Evolutionary conservation across 2,329 filamentous ascomycete species (phyloP), one percentile per base, ranked within the genome.

Genomic region (Chrysoporthe austroafricana): DNA sequence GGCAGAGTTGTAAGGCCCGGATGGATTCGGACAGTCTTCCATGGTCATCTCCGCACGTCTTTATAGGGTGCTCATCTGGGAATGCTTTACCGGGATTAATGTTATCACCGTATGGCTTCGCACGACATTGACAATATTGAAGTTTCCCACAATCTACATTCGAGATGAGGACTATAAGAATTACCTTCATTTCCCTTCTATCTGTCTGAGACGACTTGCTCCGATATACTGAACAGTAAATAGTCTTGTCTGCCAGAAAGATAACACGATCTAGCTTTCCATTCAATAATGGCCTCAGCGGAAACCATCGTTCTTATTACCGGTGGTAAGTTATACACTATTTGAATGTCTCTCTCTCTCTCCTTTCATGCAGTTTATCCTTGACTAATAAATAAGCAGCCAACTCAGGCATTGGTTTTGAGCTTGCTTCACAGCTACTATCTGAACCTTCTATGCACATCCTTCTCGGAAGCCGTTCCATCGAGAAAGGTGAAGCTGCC

Each of bases 401-500:
- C 21, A 61, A 46, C 21, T 43, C 42, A 46, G 59, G 59, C 13
- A 61, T 61, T 13, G 59, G 59, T 16, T 32, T 61, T 2, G 42
- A 61, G 59, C 42, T 61, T 4, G 59, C 32, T 26, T 43, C 59
- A 9, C 59, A 61, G 44, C 59, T 61, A 3, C 42, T 61, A 5
- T 18, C 21, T 6, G 42, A 36, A 21, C 42, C 43, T 9, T 34
- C 21, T 42, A 61, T n/a, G n/a, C 43, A 61, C 18, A 21, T 61
- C 18, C 59, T 61, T n/a, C 58, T 61, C 42, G 58, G 58, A 9
- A 61, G 58, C 21, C 58, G 58, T 61, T 61, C 58, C 32, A 16
- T 44, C 14, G 58, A 46, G 44, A 61, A 61, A 34, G 58, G 58
- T 14, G 58, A 61, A 18, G 39, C 21, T 5, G 58, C 58, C 58